A percentile compares a stretch with the other conserved stretches of the same genome.
Conservation (phyloP, 2,329 filamentous ascomycete species). For the Aureobasidium mangrovei region DNA sequence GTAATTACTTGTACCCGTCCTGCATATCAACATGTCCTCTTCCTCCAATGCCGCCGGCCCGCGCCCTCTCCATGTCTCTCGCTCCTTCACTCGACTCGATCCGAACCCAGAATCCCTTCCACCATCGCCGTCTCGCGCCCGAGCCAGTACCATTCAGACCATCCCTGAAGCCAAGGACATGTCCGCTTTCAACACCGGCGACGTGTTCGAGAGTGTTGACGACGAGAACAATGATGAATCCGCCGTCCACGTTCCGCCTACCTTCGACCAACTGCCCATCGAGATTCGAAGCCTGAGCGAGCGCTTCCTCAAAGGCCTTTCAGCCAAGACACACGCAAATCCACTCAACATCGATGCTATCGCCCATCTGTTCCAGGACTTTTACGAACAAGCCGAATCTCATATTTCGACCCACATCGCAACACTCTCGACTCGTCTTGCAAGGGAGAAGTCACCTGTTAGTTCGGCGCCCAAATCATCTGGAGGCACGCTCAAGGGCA, state of each 20-base stretch:
- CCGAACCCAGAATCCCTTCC: constrained; percentile 24
- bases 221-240: constrained; percentile 23
- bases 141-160: constrained; percentile 41
- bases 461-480: constrained; percentile 48
- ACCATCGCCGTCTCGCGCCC: constrained; percentile 28
- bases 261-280: constrained; percentile 84
- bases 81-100: constrained; percentile 44
- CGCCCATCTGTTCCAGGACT: constrained; percentile 85
- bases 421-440: constrained; percentile 64
- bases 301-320: constrained; percentile 84
- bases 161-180: constrained; percentile 36
- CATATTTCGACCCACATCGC: constrained; percentile 84
- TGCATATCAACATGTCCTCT: constrained; percentile 10
- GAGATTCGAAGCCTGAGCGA: constrained; percentile 87
- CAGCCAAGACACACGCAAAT: constrained; percentile 73
- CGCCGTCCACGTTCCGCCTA: constrained; percentile 45
- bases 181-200: constrained; percentile 18
- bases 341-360: constrained; percentile 78
- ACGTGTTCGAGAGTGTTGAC: constrained; percentile 30
- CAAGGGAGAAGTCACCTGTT: constrained; percentile 54
- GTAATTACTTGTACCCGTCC: background rate
- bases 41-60: background rate
- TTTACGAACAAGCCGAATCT: constrained; percentile 71
- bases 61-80: constrained; percentile 7
- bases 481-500: constrained; percentile 43